Conservation (phyloP, 2,329 filamentous ascomycete genomes). For the Fusarium cicatricum region DNA sequence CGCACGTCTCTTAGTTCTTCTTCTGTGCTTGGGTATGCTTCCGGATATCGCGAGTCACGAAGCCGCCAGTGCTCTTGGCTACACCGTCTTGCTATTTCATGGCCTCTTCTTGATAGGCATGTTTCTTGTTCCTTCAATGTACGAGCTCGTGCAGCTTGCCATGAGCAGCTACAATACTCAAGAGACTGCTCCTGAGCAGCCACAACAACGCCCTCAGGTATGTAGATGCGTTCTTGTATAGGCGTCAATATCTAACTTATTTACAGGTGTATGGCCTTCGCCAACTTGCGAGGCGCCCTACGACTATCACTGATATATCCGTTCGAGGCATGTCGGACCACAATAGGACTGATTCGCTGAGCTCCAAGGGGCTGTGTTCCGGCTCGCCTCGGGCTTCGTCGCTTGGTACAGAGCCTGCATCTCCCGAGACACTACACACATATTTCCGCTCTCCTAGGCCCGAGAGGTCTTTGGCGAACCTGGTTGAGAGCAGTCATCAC, state of each 20-base stretch:
- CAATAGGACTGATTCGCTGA: constrained; percentile 6
- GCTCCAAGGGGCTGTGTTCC: neutral
- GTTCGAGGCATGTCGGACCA: neutral
- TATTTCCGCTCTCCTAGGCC: constrained; percentile 36
- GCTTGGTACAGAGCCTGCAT: neutral
- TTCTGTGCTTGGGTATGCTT: constrained; percentile 55
- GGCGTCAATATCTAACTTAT: constrained; percentile 57
- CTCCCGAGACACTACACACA: constrained; percentile 24
- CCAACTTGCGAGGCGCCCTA: constrained; percentile 41
- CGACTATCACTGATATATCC: constrained; percentile 28
- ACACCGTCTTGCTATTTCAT: constrained; percentile 72
- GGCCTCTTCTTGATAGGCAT: constrained; percentile 56
- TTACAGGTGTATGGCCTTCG: constrained; percentile 46
- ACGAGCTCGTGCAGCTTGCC: constrained; percentile 16
- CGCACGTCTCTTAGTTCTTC: constrained; percentile 21
- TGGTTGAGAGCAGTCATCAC: neutral
- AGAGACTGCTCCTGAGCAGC: neutral
- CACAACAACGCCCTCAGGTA: constrained; percentile 29
- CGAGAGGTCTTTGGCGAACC: constrained; percentile 4
- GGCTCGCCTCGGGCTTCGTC: constrained; percentile 10
- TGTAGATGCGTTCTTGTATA: neutral
- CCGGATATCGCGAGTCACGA: constrained; percentile 69
- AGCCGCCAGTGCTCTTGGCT: constrained; percentile 73
- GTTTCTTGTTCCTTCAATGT: constrained; percentile 30
- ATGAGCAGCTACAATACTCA: neutral